Evolutionary conservation across 352 stramenopile genomes (phyloP).

Genomic region (Globisporangium cystogenes): DNA sequence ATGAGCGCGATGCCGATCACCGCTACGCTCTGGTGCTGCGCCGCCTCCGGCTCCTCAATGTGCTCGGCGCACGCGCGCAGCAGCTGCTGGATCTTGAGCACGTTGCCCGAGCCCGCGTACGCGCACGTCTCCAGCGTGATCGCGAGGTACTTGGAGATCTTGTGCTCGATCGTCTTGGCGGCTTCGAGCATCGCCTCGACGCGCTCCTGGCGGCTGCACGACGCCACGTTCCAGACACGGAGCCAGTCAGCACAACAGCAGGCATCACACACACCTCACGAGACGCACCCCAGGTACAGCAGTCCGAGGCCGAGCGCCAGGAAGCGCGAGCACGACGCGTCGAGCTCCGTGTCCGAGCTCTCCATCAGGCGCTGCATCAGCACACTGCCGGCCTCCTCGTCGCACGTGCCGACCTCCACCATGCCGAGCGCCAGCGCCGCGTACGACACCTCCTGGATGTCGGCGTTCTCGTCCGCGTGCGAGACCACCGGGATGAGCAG

Average conservation of each 20-base stretch:
- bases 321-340: slow-evolving; percentile 95
- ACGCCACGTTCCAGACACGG: slow-evolving; percentile 6
- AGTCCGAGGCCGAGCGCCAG: slow-evolving; percentile 96
- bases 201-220: slow-evolving; percentile 82
- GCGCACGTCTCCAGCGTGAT: slow-evolving; percentile 98
- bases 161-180: slow-evolving; percentile 97
- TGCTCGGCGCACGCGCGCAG: slow-evolving; percentile 98
- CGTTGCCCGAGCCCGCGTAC: slow-evolving; percentile 98
- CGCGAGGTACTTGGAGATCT: slow-evolving; percentile 95
- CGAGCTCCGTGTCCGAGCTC: slow-evolving; percentile 95
- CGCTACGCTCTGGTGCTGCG: slow-evolving; percentile 91
- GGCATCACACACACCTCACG: neutral
- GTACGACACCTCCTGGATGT: slow-evolving; percentile 90
- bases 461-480: slow-evolving; percentile 87
- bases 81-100: slow-evolving; percentile 98
- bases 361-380: slow-evolving; percentile 99
- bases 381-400: slow-evolving; percentile 95
- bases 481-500: slow-evolving; percentile 94
- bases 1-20: slow-evolving; percentile 98
- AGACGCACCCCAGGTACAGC: slow-evolving; percentile 94
- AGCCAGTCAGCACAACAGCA: neutral
- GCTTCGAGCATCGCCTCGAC: slow-evolving; percentile 99
- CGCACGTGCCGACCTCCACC: slow-evolving; percentile 97
- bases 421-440: slow-evolving; percentile 96
- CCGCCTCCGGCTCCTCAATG: slow-evolving; percentile 74